Base-by-base conservation (phyloP, 2,329 filamentous ascomycete species). In the Trichophyton mentagrophytes region DNA sequence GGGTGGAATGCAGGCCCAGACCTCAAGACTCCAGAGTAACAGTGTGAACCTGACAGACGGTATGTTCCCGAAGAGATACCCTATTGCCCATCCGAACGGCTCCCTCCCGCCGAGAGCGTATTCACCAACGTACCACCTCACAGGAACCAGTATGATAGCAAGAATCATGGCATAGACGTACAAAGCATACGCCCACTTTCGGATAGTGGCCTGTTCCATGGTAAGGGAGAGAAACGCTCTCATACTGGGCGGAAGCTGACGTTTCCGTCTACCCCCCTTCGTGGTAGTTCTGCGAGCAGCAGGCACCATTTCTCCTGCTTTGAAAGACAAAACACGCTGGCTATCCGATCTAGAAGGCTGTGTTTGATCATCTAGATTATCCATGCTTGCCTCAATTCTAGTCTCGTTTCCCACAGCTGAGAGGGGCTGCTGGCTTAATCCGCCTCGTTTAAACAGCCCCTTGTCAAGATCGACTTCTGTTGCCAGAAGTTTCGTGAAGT, bases 41-140 rank as follows among this genome's bases (percentile, higher is more conserved):
- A 92, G 81, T 70, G 87, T 80, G 70, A 87, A 85, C 25, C 90
- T 82, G 66, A 96, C 84, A 68, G 78, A 80, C 0, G 82, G 80
- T 9, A 91, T 70, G 66, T 95, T 88, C 11, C 92, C 91, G 63
- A 97, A 82, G 2, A 96, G 76, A 72, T 99, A 99, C 1, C 89
- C 87, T 9, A 96, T 73, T 0, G 90, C 91, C 93, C 93, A 99
- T 1, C 92, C 89, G 51, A 99, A 83, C 0, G 93, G 90, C 67
- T 99, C 93, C 58, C 84, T 77, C 15, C 83, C 84, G 38, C 80
- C 69, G 1, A 99, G 78, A 13, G 90, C 90, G 64, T 82, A 78
- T 49, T 76, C 74, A 44, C 80, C 75, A 57, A 97, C 83, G 66
- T 89, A 87, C 1, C 78, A 77, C 60, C 90, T 83, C 30, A 97